Conservation (phyloP, 768 basidiomycete genomes). For the Astraeus odoratus region DNA sequence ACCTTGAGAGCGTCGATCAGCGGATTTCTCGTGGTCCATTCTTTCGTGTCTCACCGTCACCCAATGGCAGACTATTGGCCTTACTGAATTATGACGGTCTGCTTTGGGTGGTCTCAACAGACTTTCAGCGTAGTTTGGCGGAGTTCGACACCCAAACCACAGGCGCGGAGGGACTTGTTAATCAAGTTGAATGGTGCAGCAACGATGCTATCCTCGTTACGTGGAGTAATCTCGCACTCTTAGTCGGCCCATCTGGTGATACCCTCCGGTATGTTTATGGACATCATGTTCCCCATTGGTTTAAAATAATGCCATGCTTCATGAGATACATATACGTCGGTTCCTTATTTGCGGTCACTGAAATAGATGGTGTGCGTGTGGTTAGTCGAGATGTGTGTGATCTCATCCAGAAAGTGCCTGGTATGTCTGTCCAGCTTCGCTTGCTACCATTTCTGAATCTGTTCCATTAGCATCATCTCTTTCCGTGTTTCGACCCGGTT, state of each 20-base stretch:
- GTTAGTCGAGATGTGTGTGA: conserved; percentile 75
- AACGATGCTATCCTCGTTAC: conserved; percentile 88
- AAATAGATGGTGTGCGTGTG: conserved; percentile 86
- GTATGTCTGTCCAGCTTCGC: conserved; percentile 34
- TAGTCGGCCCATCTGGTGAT: conserved; percentile 93
- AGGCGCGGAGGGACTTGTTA: conserved; percentile 51
- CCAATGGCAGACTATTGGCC: conserved; percentile 89
- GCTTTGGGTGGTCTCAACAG: conserved; percentile 92
- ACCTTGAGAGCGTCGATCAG: conserved; percentile 84
- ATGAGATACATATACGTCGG: conserved; percentile 75
- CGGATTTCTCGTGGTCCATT: conserved; percentile 86
- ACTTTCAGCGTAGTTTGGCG: conserved; percentile 83
- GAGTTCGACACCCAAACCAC: conserved; percentile 71
- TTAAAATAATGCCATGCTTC: conserved; percentile 5
- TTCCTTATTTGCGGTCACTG: conserved; percentile 71
- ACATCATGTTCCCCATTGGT: neutral
- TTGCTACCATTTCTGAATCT: neutral
- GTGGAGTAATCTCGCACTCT: conserved; percentile 68
- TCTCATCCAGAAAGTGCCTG: conserved; percentile 89
- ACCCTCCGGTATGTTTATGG: conserved; percentile 61
- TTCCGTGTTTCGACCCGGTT: conserved; percentile 88
- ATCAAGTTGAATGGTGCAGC: conserved; percentile 90
- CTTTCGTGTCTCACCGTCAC: conserved; percentile 79
- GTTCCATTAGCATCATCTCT: conserved; percentile 56
- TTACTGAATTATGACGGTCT: conserved; percentile 65